Conservation (phyloP, 768 basidiomycete species). For the Boletus huronensis region DNA sequence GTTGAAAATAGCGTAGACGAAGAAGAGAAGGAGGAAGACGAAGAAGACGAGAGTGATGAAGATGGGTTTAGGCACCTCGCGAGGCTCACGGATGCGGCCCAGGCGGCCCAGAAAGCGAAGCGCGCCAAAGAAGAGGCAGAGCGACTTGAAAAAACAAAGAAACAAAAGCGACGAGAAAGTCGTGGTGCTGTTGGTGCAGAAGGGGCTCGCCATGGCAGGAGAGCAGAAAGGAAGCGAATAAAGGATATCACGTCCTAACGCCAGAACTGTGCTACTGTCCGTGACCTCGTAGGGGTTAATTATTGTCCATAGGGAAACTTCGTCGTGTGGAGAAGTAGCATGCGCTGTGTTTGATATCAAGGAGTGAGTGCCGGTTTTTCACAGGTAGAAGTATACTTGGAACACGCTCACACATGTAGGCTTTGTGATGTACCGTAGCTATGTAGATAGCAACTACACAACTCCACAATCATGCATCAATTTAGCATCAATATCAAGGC, state of each 20-base stretch:
- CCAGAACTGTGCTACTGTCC: not conserved
- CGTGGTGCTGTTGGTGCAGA: constrained; percentile 8
- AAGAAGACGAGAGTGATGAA: constrained; percentile 27
- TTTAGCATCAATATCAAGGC: too few relatives aligned
- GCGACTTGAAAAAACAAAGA: constrained; percentile 29
- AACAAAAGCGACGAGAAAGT: constrained; percentile 28
- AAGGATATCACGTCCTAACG: constrained; percentile 11
- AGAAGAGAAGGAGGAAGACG: constrained; percentile 6
- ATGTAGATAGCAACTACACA: not conserved
- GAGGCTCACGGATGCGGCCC: constrained; percentile 29
- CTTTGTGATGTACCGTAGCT: not conserved
- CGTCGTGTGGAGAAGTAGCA: constrained; percentile 1
- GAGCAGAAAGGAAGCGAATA: constrained; percentile 10
- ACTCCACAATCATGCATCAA: too few relatives aligned
- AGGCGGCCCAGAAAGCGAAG: constrained; percentile 21
- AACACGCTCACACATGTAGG: constrained; percentile 2
- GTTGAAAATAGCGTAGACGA: constrained; percentile 6
- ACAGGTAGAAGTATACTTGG: not conserved
- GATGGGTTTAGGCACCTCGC: constrained; percentile 34
- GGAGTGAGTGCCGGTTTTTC: not conserved
- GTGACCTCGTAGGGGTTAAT: not conserved
- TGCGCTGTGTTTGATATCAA: not conserved
- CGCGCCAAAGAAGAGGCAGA: constrained; percentile 27
- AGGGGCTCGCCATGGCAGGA: constrained; percentile 6
- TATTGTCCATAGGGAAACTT: not conserved